Conservation (phyloP, 495 filamentous ascomycete species). For the Penicillium cataractarum region DNA sequence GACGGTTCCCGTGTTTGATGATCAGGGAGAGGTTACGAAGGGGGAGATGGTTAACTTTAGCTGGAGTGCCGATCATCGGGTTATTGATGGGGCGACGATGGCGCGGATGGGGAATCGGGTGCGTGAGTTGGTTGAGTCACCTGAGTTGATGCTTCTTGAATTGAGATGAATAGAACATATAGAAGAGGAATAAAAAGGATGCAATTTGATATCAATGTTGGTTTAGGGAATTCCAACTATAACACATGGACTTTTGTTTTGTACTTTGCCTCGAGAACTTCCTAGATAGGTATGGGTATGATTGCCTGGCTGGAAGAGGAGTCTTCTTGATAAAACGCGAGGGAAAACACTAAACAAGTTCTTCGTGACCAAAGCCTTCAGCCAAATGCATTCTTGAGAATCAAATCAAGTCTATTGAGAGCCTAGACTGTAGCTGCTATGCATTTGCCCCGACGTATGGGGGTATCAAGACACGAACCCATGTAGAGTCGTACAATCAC, state of each 20-base stretch:
- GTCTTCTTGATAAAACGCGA: background rate
- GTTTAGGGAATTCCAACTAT: background rate
- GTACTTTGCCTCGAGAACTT: background rate
- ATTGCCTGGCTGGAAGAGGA: background rate
- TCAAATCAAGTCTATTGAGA: constrained; percentile 3
- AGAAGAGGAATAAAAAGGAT: constrained; percentile 4
- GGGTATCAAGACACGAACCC: constrained; percentile 22
- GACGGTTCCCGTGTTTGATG: constrained; percentile 69
- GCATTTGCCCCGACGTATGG: constrained; percentile 8
- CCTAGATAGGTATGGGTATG: background rate
- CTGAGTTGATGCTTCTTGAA: constrained; percentile 75
- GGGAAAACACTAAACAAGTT: background rate
- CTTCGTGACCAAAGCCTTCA: background rate
- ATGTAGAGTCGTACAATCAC: constrained; percentile 6
- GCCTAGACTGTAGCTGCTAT: constrained; percentile 1
- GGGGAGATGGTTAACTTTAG: constrained; percentile 91
- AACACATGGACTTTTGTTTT: background rate
- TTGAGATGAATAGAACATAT: constrained; percentile 41
- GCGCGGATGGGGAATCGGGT: constrained; percentile 85
- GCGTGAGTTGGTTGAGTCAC: constrained; percentile 74
- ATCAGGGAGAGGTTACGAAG: constrained; percentile 83
- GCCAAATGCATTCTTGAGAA: constrained; percentile 13
- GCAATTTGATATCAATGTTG: background rate
- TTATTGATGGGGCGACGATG: constrained; percentile 93
- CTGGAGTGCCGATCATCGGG: constrained; percentile 95